Evolutionary conservation across 2,329 filamentous ascomycete genomes (phyloP).

Genomic region (Neoscytalidium dimidiatum): DNA sequence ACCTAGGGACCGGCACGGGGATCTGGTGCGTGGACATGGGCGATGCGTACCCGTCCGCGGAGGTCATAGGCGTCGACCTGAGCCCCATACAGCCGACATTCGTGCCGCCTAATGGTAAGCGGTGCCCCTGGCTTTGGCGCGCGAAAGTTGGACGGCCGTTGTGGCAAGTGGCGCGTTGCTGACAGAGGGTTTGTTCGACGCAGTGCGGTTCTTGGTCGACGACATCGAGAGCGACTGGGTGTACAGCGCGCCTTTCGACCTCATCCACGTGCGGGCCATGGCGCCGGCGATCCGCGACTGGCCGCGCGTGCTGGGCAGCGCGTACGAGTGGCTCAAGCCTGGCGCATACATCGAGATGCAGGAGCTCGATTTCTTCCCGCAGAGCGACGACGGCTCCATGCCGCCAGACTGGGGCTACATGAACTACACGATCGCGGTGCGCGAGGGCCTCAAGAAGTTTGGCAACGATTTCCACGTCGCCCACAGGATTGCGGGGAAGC

Average conservation of each 20-base stretch:
- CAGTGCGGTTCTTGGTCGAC: conserved; percentile 53
- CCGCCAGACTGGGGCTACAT: conserved; percentile 8
- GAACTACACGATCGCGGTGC: not conserved
- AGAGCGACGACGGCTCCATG: conserved; percentile 47
- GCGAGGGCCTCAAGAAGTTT: conserved; percentile 4
- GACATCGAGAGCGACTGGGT: conserved; percentile 50
- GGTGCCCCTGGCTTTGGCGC: not conserved
- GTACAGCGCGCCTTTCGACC: conserved; percentile 43
- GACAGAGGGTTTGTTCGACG: not conserved
- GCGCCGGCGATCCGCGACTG: conserved; percentile 52
- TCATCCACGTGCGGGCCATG: conserved; percentile 55
- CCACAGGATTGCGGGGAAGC: conserved; percentile 19
- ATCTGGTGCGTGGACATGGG: conserved; percentile 44
- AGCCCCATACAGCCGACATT: conserved; percentile 41
- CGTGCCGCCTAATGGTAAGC: conserved; percentile 25
- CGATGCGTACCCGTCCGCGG: conserved; percentile 34
- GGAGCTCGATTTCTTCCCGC: conserved; percentile 44
- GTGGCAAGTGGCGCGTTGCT: not conserved
- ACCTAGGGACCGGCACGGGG: conserved; percentile 29
- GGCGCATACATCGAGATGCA: conserved; percentile 54
- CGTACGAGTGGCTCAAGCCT: conserved; percentile 39
- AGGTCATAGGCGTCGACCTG: conserved; percentile 40
- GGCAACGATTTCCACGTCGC: conserved; percentile 8
- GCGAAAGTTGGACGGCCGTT: not conserved
- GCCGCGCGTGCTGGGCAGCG: conserved; percentile 51